phyloP scores from a whole-genome alignment of 2,329 filamentous ascomycete species.

The Fusarium devonianum region DNA sequence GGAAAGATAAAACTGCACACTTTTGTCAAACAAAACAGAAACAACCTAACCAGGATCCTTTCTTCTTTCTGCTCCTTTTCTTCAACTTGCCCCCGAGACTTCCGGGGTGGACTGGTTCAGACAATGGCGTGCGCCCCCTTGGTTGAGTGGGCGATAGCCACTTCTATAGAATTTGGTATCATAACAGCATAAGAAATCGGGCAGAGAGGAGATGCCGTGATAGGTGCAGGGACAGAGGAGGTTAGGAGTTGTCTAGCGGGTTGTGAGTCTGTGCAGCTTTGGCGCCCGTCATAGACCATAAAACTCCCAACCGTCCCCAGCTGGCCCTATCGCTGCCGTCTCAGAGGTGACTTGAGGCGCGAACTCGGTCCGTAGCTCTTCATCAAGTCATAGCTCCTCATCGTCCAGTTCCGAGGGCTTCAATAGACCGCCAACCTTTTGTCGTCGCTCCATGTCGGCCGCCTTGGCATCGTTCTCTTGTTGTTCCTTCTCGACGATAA shows the following conservation, averaged over 20 bases:
- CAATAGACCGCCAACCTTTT: slow-evolving; percentile 93
- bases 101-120: slow-evolving; percentile 11
- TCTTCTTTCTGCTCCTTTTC: slow-evolving; percentile 3
- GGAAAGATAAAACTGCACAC: slow-evolving; percentile 9
- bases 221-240: neutral
- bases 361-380: slow-evolving; percentile 71
- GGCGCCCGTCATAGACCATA: slow-evolving; percentile 61
- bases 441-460: slow-evolving; percentile 87
- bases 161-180: slow-evolving; percentile 45
- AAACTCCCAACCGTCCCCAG: slow-evolving; percentile 68
- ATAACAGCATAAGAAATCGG: slow-evolving; percentile 43
- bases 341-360: slow-evolving; percentile 49
- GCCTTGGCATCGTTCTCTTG: slow-evolving; percentile 84
- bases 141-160: slow-evolving; percentile 17
- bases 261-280: slow-evolving; percentile 5
- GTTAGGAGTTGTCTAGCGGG: neutral
- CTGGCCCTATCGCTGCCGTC: slow-evolving; percentile 38
- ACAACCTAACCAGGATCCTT: slow-evolving; percentile 20
- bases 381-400: slow-evolving; percentile 84
- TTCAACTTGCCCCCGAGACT: slow-evolving; percentile 8
- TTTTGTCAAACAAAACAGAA: slow-evolving; percentile 7
- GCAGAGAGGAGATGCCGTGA: slow-evolving; percentile 21
- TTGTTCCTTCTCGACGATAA: slow-evolving; percentile 92
- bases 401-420: slow-evolving; percentile 98
- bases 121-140: slow-evolving; percentile 29